Conservation (phyloP, 805 yeast species). For the Ogataea angusta region DNA sequence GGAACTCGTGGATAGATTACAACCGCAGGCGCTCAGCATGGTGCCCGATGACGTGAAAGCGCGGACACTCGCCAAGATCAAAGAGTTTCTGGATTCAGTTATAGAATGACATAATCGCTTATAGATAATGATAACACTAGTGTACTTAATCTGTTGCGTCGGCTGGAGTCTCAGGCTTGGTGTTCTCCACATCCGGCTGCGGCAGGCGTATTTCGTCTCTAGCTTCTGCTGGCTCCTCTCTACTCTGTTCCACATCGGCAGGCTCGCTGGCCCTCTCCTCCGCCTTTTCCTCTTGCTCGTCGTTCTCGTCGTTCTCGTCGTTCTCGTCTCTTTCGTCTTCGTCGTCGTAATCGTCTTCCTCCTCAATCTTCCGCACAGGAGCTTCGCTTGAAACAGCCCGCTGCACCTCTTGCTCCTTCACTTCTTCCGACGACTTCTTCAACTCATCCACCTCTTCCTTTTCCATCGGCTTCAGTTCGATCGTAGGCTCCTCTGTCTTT, state of each 20-base stretch:
- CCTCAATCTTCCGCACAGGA: slow-evolving; percentile 34
- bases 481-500: slow-evolving; percentile 14
- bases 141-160: background rate
- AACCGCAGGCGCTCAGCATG: slow-evolving; percentile 63
- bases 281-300: background rate
- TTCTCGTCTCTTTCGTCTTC: slow-evolving; percentile 16
- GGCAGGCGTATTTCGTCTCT: too few species aligned
- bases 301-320: background rate
- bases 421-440: slow-evolving; percentile 16
- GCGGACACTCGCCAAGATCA: slow-evolving; percentile 56
- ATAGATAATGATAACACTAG: slow-evolving; percentile 3
- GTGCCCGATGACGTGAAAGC: slow-evolving; percentile 66
- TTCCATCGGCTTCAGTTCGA: slow-evolving; percentile 32
- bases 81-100: slow-evolving; percentile 52
- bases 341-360: slow-evolving; percentile 38
- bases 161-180: background rate
- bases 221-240: background rate
- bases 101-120: slow-evolving; percentile 31
- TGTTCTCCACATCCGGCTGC: background rate
- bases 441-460: slow-evolving; percentile 30
- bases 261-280: background rate
- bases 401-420: slow-evolving; percentile 15
- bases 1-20: slow-evolving; percentile 48
- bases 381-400: slow-evolving; percentile 21
- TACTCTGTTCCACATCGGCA: background rate